Evolutionary conservation across 169 alveolate species (phyloP), one percentile per base, ranked within the genome.

Genomic region (Plasmodium gonderi): DNA sequence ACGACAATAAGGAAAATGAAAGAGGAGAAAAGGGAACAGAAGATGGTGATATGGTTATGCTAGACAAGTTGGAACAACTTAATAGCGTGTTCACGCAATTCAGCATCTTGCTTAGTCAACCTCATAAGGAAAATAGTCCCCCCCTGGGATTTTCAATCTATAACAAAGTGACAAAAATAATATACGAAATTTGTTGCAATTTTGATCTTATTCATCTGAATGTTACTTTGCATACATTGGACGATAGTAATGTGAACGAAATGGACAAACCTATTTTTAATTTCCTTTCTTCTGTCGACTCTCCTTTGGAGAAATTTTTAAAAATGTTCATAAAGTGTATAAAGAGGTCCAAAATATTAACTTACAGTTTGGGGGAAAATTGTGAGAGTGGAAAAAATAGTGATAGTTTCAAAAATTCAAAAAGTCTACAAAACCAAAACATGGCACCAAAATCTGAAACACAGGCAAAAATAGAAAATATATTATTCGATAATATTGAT

Each of bases 271-370:
- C 20, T 42, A 54, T 75, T 36, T 54, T 87, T 20, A 76, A 69
- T 38, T 87, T 87, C 68, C 69, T 87, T 33, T 54, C 67, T 67
- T 74, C 93, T 33, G 65, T 87, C 68, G 87, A 87, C 36, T 40
- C 44, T 29, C 65, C 78, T 45, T 17, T 87, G 51, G 68, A 49
- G 36, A 60, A 87, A 12, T 75, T 54, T 23, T 33, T 87, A 44
- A 75, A 47, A 3, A 6, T 44, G 12, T 23, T 45, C 38, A 42
- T 12, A 33, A 81, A 81, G 36, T 11, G 38, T 81, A 14, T 81
- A 17, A 68, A 44, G 40, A 81, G 17, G 40, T 65, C 76, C 38
- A 74, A 23, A 82, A 69, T 45, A 7, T 79, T 1, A 36, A 12
- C 9, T 29, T 33, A 20, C 9, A 68, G 23, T 42, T 12, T 67